These are phyloP conservation scores for Phaeolepiota aurea DNA, from an alignment of 768 basidiomycete genomes.

Conservation along the genomic window DNA sequence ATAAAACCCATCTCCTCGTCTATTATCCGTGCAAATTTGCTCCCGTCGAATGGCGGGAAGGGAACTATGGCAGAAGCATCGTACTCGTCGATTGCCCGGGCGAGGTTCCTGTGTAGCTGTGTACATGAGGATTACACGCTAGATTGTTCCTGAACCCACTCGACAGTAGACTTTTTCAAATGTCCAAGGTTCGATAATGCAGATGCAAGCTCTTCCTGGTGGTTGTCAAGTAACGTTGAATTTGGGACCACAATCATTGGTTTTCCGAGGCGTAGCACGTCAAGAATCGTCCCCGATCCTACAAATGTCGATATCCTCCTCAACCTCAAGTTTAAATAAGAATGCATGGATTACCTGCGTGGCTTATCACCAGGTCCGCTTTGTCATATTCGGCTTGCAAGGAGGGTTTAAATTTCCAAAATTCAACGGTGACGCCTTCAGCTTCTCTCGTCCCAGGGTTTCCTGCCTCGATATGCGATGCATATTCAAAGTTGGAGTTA, in stretches of 20 bases:
- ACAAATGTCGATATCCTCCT: background rate
- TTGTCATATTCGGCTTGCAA: conserved; percentile 54
- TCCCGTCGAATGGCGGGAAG: conserved; percentile 65
- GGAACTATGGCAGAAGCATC: conserved; percentile 34
- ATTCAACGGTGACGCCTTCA: conserved; percentile 45
- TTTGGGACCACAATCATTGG: conserved; percentile 88
- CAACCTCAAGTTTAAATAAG: too few species aligned
- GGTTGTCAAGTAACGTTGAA: conserved; percentile 80
- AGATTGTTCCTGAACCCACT: conserved; percentile 36
- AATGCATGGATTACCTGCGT: conserved; percentile 60
- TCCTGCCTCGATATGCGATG: conserved; percentile 18
- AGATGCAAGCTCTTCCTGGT: conserved; percentile 83
- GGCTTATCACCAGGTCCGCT: conserved; percentile 82
- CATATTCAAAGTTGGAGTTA: conserved; percentile 42
- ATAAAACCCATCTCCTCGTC: conserved; percentile 77
- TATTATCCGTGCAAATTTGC: conserved; percentile 55
- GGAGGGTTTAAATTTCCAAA: conserved; percentile 70
- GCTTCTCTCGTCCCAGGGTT: conserved; percentile 16
- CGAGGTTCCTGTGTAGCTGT: conserved; percentile 34
- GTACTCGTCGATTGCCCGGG: conserved; percentile 43
- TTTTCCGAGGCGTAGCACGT: conserved; percentile 68
- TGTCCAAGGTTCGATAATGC: conserved; percentile 52
- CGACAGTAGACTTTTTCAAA: conserved; percentile 45
- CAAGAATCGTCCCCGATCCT: conserved; percentile 95
- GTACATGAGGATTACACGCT: background rate